Conservation (phyloP, 345 rosid genomes). For the Diplotaxis tenuifolia region DNA sequence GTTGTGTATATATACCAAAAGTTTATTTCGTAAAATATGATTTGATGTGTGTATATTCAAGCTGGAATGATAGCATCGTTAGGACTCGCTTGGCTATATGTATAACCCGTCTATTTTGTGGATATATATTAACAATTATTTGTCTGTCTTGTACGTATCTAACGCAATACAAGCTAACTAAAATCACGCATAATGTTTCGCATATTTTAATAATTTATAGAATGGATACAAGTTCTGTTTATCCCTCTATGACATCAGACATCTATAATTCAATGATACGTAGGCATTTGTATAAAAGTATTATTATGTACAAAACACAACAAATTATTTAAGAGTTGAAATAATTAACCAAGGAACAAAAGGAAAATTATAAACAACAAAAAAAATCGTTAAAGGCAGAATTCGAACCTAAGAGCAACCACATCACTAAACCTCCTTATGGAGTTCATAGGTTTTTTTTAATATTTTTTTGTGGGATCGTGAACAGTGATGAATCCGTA, state of each 20-base stretch:
- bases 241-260: not conserved
- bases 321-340: not conserved
- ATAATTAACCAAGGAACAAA: no score
- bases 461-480: no score
- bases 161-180: slow-evolving; percentile 7
- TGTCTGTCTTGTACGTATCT: slow-evolving; percentile 20
- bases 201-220: not conserved
- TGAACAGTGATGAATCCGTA: no score
- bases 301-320: not conserved
- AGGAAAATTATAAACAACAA: no score
- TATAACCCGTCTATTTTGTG: slow-evolving; percentile 4
- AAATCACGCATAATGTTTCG: slow-evolving; percentile 26
- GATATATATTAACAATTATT: not conserved
- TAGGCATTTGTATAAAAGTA: not conserved
- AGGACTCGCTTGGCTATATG: slow-evolving; percentile 19
- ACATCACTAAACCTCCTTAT: no score
- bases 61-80: slow-evolving; percentile 21
- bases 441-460: no score
- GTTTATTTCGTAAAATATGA: not conserved
- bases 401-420: no score
- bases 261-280: not conserved
- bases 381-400: no score
- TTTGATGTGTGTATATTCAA: slow-evolving; percentile 31
- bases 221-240: not conserved
- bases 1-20: not conserved